Evolutionary conservation across 179 eudicot genomes (phyloP).

Genomic region (Spinacia oleracea): DNA sequence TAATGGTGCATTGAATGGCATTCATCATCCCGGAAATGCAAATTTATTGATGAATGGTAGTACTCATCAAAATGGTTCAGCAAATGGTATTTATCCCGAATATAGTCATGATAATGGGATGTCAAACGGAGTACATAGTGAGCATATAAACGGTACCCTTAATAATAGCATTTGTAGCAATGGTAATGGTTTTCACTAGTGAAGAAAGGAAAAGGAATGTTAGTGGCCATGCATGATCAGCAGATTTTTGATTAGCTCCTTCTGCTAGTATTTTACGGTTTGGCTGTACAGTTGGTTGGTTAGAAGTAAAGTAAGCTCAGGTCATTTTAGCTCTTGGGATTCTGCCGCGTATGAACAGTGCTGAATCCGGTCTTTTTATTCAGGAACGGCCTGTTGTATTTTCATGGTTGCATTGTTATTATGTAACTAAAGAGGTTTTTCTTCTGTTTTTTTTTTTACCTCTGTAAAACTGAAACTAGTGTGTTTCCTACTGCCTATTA

Average conservation of each 20-base stretch:
- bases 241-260: constrained; percentile 21
- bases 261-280: constrained; percentile 8
- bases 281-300: constrained; percentile 28
- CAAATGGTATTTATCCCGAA: constrained; percentile 13
- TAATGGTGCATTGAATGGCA: constrained; percentile 31
- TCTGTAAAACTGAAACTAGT: constrained; percentile 18
- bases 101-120: constrained; percentile 19
- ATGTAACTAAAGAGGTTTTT: constrained; percentile 20
- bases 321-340: constrained; percentile 36
- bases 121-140: constrained; percentile 22
- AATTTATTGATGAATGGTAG: too few species aligned
- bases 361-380: constrained; percentile 57
- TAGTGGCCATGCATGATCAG: constrained; percentile 9
- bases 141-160: constrained; percentile 12
- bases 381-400: constrained; percentile 57
- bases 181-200: constrained; percentile 26
- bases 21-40: constrained; percentile 14
- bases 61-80: too few species aligned
- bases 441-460: constrained; percentile 13
- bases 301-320: constrained; percentile 31
- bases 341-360: constrained; percentile 37
- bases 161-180: constrained; percentile 27
- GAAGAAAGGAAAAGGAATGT: neutral
- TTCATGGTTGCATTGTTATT: constrained; percentile 19
- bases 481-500: constrained; percentile 9